Evolutionary conservation across 2,329 filamentous ascomycete species (phyloP).

Genomic region (Verticillium alfalfae): DNA sequence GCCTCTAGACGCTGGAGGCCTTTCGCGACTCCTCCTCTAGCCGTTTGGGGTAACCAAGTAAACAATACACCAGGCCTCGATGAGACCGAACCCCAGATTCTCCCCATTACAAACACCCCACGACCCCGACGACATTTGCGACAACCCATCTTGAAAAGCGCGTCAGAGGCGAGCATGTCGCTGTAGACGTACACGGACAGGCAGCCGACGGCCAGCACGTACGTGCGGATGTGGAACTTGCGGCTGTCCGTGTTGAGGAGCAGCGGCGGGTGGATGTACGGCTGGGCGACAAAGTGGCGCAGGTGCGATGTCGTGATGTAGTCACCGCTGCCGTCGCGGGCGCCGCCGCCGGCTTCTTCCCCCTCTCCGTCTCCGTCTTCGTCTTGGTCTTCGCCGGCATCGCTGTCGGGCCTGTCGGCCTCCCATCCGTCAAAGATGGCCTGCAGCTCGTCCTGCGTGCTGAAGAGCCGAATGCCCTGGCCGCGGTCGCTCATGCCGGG

Average conservation of each 20-base stretch:
- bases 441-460: conserved; percentile 76
- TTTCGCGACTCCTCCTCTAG: conserved; percentile 5
- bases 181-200: conserved; percentile 81
- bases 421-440: conserved; percentile 92
- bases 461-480: conserved; percentile 87
- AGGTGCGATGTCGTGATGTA: conserved; percentile 82
- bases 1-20: conserved; percentile 13
- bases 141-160: conserved; percentile 3
- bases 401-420: conserved; percentile 56
- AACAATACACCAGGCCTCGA: conserved; percentile 11
- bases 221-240: conserved; percentile 94
- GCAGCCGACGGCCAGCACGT: conserved; percentile 76
- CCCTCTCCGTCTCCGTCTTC: conserved; percentile 22
- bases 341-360: conserved; percentile 21
- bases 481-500: conserved; percentile 96
- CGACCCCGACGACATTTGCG: neutral
- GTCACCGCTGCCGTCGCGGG: conserved; percentile 29
- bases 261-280: conserved; percentile 86
- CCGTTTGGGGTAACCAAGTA: conserved; percentile 17
- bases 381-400: conserved; percentile 42
- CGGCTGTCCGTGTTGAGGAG: conserved; percentile 61
- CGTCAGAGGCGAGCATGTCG: conserved; percentile 67
- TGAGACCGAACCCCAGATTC: neutral
- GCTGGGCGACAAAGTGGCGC: conserved; percentile 91
- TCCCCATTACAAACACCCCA: neutral